These are phyloP conservation scores for Castanospermum australe DNA, from an alignment of 306 rosid species.

Conservation along the genomic window DNA sequence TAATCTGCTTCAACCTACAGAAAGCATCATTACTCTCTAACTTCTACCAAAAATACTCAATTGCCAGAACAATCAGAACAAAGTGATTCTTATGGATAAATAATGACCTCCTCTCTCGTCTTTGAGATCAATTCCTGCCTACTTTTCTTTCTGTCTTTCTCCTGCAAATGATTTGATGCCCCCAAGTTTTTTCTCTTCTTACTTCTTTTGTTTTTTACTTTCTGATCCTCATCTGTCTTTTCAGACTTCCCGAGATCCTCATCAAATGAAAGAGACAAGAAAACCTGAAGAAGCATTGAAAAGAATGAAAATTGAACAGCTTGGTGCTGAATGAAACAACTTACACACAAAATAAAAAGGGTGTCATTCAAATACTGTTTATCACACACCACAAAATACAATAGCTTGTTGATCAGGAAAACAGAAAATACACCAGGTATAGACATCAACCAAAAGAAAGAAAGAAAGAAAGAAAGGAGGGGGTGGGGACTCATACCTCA, in stretches of 20 bases:
- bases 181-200: slow-evolving; percentile 69
- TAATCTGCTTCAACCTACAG: slow-evolving; percentile 89
- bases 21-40: slow-evolving; percentile 22
- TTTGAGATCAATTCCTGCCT: slow-evolving; percentile 59
- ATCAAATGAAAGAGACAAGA: slow-evolving; percentile 72
- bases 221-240: slow-evolving; percentile 55
- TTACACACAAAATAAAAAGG: neutral
- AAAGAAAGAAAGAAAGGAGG: neutral
- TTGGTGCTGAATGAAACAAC: slow-evolving; percentile 7
- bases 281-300: slow-evolving; percentile 61
- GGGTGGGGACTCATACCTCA: slow-evolving; percentile 46
- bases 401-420: neutral
- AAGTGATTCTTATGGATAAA: neutral
- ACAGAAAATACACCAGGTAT: neutral
- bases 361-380: neutral
- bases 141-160: slow-evolving; percentile 69
- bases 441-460: neutral
- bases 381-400: slow-evolving; percentile 5
- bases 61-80: slow-evolving; percentile 29
- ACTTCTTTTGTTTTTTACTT: slow-evolving; percentile 51
- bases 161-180: slow-evolving; percentile 55
- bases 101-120: slow-evolving; percentile 79
- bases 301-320: slow-evolving; percentile 25
- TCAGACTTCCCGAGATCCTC: slow-evolving; percentile 75
- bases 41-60: neutral